Conservation (phyloP, 495 filamentous ascomycete species). For the Trichoderma erinaceum region DNA sequence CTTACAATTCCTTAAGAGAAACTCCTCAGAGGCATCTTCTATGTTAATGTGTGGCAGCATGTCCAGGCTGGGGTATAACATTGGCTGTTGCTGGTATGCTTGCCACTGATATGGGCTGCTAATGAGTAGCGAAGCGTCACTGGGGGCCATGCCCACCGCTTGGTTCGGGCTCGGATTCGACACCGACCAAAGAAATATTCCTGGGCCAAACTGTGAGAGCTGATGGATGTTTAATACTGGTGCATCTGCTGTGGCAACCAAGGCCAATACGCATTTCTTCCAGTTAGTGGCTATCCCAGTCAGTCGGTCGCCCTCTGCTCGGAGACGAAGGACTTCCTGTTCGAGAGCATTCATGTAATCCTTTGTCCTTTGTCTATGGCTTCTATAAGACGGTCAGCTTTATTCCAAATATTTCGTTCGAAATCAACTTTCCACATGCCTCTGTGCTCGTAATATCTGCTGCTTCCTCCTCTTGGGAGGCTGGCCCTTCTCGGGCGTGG, state of each 20-base stretch:
- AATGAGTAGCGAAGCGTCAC: not conserved
- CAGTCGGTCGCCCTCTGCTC: not conserved
- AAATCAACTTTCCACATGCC: not conserved
- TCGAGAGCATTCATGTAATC: not conserved
- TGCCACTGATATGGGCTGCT: not conserved
- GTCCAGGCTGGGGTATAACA: not conserved
- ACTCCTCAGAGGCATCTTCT: not conserved
- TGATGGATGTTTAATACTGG: not conserved
- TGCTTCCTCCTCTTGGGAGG: constrained; percentile 7
- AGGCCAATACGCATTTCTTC: not conserved
- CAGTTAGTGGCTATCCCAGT: not conserved
- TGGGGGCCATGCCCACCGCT: too few species aligned
- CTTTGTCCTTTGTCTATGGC: constrained; percentile 3
- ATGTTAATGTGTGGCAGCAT: constrained; percentile 4
- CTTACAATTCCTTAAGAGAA: not conserved
- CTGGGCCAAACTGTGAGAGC: not conserved
- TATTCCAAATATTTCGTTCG: not conserved
- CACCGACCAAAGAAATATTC: not conserved
- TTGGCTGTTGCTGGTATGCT: not conserved
- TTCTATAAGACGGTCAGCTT: not conserved
- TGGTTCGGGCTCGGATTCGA: not conserved
- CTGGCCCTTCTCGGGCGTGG: not conserved
- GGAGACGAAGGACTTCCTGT: not conserved
- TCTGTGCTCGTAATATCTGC: constrained; percentile 4
- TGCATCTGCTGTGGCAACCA: not conserved